Conservation (phyloP, 176 grass and related monocot species). For the Oryza meridionalis region DNA sequence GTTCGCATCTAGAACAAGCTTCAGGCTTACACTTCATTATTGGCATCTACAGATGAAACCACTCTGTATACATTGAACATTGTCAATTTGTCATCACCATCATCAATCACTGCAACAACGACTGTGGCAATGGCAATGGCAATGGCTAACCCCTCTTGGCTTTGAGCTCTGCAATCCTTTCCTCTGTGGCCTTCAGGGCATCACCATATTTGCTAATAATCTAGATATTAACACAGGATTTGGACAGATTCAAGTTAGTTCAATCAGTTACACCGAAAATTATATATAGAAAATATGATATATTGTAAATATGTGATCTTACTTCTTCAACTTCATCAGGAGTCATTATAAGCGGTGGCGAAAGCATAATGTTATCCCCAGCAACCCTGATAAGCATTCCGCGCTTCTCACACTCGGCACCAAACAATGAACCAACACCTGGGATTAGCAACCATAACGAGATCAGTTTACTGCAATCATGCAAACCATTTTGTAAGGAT, state of each 20-base stretch:
- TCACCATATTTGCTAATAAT: slow-evolving; percentile 79
- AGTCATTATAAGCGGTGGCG: slow-evolving; percentile 77
- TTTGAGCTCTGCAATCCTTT: slow-evolving; percentile 72
- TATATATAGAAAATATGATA: background rate
- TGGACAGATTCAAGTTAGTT: background rate
- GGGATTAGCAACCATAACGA: slow-evolving; percentile 37
- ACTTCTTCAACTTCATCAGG: slow-evolving; percentile 87
- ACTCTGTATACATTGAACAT: slow-evolving; percentile 21
- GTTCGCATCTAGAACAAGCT: background rate
- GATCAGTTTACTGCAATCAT: background rate
- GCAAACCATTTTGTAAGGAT: background rate
- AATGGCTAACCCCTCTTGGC: slow-evolving; percentile 41
- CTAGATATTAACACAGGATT: slow-evolving; percentile 41
- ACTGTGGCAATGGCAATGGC: background rate
- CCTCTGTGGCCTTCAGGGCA: slow-evolving; percentile 80
- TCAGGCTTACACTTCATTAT: background rate
- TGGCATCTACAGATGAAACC: slow-evolving; percentile 9
- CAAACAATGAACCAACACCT: slow-evolving; percentile 91
- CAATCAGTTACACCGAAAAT: background rate
- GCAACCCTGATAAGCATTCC: slow-evolving; percentile 87
- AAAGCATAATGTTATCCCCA: slow-evolving; percentile 96
- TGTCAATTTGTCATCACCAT: background rate
- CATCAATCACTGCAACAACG: background rate
- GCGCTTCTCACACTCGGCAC: slow-evolving; percentile 82
- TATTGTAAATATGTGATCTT: slow-evolving; percentile 18